Evolutionary conservation across 305 asterid genomes (phyloP).

Genomic region (Fraxinus baroniana): DNA sequence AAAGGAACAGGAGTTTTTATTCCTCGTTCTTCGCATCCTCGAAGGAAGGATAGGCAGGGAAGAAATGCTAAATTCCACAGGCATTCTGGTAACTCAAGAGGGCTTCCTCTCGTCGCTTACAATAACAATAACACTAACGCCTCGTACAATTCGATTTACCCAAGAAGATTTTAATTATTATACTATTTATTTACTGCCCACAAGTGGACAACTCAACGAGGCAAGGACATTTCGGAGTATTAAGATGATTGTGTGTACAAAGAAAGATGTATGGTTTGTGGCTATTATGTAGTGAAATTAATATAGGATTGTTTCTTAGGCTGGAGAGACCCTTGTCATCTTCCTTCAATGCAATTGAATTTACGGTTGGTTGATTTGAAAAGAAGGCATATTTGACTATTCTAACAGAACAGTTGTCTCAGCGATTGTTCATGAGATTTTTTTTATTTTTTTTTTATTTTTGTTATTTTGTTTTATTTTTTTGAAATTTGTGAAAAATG

Average conservation of each 20-base stretch:
- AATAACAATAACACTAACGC: conserved; percentile 17
- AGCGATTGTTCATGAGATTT: no score
- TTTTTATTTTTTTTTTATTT: no score
- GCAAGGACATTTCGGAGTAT: neutral
- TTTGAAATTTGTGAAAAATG: no score
- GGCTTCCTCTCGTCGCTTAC: conserved; percentile 30
- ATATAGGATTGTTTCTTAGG: neutral
- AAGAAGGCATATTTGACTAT: neutral
- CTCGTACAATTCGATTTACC: conserved; percentile 36
- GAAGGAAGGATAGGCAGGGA: conserved; percentile 49
- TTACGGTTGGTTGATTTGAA: neutral
- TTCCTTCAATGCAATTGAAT: neutral
- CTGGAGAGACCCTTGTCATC: neutral
- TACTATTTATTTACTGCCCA: no score
- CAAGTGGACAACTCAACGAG: neutral
- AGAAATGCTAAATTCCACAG: conserved; percentile 40
- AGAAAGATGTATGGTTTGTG: neutral
- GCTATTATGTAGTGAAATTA: neutral
- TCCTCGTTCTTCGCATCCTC: conserved; percentile 53
- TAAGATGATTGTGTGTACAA: neutral
- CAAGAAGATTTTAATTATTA: conserved; percentile 38
- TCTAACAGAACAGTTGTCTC: neutral
- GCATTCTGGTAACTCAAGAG: conserved; percentile 40
- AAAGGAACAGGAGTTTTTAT: conserved; percentile 93
- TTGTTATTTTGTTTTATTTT: no score